Conservation (phyloP, 192 early-diverging fungal species). For the Rhizoclosmatium sp. region DNA sequence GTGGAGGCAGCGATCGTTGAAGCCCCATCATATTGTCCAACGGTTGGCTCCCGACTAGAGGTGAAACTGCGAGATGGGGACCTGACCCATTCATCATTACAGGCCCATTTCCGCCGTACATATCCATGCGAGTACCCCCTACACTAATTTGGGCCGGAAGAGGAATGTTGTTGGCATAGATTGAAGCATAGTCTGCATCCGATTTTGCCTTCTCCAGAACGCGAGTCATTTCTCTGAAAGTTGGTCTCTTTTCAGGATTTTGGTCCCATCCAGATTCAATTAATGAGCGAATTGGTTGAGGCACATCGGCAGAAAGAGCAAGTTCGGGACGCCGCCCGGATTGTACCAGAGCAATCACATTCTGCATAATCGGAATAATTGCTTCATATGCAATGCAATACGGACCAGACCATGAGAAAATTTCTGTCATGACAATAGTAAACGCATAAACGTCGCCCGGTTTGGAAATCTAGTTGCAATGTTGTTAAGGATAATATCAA, state of each 20-base stretch:
- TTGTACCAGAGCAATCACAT: conserved; percentile 34
- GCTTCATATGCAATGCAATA: conserved; percentile 33
- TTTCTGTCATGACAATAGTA: conserved; percentile 38
- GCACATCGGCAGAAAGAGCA: conserved; percentile 24
- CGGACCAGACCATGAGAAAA: conserved; percentile 36
- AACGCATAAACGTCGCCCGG: conserved; percentile 35
- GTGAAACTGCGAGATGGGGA: background rate
- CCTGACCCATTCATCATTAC: too few relatives aligned
- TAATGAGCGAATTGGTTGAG: conserved; percentile 29
- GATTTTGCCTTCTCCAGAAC: conserved; percentile 30
- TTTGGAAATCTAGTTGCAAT: conserved; percentile 30
- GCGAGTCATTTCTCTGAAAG: conserved; percentile 35
- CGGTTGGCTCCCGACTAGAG: background rate
- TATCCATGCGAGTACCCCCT: background rate
- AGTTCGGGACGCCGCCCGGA: conserved; percentile 34
- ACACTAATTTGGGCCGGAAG: background rate
- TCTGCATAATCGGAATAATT: conserved; percentile 38
- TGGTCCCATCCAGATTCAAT: conserved; percentile 38
- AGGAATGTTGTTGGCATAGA: conserved; percentile 6
- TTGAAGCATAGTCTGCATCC: conserved; percentile 28
- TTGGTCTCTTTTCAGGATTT: conserved; percentile 31
- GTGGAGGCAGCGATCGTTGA: conserved; percentile 18
- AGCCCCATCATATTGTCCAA: conserved; percentile 21
- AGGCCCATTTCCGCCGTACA: background rate
- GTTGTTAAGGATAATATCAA: background rate